Evolutionary conservation across 2,329 filamentous ascomycete species (phyloP).

Genomic region (Trichophyton schoenleinii): DNA sequence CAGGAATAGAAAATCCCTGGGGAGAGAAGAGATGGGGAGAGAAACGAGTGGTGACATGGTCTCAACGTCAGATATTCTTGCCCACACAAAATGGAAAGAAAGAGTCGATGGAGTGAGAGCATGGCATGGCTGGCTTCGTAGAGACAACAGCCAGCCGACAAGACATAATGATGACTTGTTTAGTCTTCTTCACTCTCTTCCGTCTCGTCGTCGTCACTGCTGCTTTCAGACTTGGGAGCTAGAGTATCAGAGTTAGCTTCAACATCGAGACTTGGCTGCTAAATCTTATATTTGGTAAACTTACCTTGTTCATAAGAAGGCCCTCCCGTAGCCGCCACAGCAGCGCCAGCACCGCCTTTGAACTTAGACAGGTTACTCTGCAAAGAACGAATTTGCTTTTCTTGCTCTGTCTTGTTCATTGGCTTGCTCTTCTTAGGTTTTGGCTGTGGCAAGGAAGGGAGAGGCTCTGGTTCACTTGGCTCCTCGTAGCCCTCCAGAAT

Average conservation of each 20-base stretch:
- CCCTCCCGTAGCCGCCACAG: neutral
- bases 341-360: constrained; percentile 27
- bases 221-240: constrained; percentile 31
- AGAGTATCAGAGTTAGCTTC: constrained; percentile 6
- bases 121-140: neutral
- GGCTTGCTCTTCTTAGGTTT: constrained; percentile 42
- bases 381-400: constrained; percentile 38
- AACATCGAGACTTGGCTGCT: neutral
- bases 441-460: constrained; percentile 24
- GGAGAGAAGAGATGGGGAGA: neutral
- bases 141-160: neutral
- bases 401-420: constrained; percentile 41
- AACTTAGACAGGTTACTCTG: constrained; percentile 36
- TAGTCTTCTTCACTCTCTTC: constrained; percentile 41
- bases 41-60: neutral
- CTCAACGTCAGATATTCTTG: neutral
- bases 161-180: constrained; percentile 6
- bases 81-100: neutral
- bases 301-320: constrained; percentile 29
- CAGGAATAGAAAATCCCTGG: too few species aligned
- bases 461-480: constrained; percentile 19
- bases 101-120: neutral
- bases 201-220: constrained; percentile 37
- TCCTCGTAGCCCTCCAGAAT: constrained; percentile 31
- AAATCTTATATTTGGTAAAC: constrained; percentile 4